phyloP scores from a whole-genome alignment of 2,329 filamentous ascomycete genomes.

The Calonectria pseudoturangicola region DNA sequence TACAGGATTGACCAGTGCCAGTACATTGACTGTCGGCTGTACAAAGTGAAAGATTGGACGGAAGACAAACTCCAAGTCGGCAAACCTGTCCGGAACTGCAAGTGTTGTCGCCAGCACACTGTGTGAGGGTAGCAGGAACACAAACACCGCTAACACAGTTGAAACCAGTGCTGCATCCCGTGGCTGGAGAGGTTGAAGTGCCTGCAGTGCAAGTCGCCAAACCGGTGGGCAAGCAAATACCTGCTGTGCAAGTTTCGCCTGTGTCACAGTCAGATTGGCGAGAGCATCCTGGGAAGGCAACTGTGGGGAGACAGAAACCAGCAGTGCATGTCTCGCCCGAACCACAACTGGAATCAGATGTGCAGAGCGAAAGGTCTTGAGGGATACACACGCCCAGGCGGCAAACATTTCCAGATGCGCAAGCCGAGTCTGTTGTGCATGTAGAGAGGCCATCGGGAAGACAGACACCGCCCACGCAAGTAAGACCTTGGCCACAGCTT shows the following conservation, averaged over 20 bases:
- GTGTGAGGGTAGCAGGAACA: neutral
- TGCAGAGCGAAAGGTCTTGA: slow-evolving; percentile 1
- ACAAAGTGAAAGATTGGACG: neutral
- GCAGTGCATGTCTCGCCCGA: slow-evolving; percentile 22
- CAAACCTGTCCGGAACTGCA: slow-evolving; percentile 35
- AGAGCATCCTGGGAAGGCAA: slow-evolving; percentile 14
- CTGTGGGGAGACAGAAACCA: slow-evolving; percentile 18
- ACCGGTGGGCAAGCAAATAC: neutral
- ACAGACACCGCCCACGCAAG: slow-evolving; percentile 19
- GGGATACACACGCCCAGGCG: slow-evolving; percentile 22
- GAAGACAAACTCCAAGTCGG: slow-evolving; percentile 30
- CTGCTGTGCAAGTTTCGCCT: slow-evolving; percentile 18
- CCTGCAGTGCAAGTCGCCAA: slow-evolving; percentile 2
- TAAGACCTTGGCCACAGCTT: neutral
- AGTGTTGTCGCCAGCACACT: slow-evolving; percentile 19
- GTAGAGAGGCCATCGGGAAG: slow-evolving; percentile 5
- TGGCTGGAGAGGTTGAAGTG: neutral
- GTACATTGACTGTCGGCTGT: slow-evolving; percentile 8
- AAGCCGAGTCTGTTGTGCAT: slow-evolving; percentile 5
- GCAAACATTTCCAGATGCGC: slow-evolving; percentile 9
- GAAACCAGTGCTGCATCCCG: neutral
- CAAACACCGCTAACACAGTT: slow-evolving; percentile 2
- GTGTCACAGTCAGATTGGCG: neutral
- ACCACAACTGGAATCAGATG: neutral
- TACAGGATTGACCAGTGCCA: neutral